Conservation (phyloP, 2,329 filamentous ascomycete species). For the Ophiostoma perfectum region DNA sequence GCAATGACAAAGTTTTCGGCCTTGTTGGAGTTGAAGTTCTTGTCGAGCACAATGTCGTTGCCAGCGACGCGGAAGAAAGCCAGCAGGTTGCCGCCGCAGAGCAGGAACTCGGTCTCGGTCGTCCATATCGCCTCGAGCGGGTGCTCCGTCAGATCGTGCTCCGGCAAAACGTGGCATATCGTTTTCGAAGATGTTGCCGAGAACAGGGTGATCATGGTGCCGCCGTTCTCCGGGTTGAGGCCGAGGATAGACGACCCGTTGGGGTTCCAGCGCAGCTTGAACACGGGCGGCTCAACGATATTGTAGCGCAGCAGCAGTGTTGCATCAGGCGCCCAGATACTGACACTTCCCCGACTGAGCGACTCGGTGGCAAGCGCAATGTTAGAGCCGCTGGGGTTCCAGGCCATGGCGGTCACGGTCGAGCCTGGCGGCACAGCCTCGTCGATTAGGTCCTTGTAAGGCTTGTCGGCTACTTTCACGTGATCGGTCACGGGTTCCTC, state of each 20-base stretch:
- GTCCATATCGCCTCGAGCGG: constrained; percentile 57
- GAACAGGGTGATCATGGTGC: constrained; percentile 53
- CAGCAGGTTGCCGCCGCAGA: constrained; percentile 54
- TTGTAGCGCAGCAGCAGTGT: constrained; percentile 49
- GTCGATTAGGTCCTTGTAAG: constrained; percentile 47
- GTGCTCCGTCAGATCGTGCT: constrained; percentile 47
- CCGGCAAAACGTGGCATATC: constrained; percentile 44
- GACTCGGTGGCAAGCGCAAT: constrained; percentile 56
- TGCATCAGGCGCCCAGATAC: constrained; percentile 53
- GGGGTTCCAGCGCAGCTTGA: constrained; percentile 58
- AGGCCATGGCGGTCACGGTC: constrained; percentile 55
- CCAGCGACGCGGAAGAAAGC: constrained; percentile 45
- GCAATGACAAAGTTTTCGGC: constrained; percentile 52
- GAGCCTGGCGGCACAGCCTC: constrained; percentile 48
- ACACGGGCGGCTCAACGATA: constrained; percentile 54
- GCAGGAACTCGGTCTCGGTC: constrained; percentile 51
- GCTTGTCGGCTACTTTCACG: constrained; percentile 38
- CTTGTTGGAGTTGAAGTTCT: constrained; percentile 48
- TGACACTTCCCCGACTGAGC: constrained; percentile 48
- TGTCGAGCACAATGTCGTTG: constrained; percentile 41
- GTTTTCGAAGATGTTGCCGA: constrained; percentile 41
- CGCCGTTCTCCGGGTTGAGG: constrained; percentile 51
- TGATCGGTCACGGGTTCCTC: constrained; percentile 40
- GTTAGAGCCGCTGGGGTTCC: constrained; percentile 51
- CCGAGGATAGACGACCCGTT: constrained; percentile 50